Conservation (phyloP, 352 stramenopile species). For the Nothophytophthora sp. region DNA sequence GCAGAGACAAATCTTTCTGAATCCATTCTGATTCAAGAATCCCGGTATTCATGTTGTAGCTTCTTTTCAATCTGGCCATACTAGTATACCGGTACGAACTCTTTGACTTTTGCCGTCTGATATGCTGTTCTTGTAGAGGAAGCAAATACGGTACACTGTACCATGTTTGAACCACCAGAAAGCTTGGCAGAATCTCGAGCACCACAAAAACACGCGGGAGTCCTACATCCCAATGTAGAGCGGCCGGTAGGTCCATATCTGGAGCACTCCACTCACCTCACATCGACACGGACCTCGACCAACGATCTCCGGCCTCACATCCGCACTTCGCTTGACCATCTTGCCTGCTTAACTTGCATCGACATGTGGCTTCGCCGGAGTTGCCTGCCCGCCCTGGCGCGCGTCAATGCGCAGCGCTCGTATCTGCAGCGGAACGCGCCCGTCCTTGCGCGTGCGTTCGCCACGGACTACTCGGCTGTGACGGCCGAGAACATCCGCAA, state of each 20-base stretch:
- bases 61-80: no score
- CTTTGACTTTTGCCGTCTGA: no score
- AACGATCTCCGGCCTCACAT: constrained; percentile 15
- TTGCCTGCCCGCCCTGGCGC: constrained; percentile 44
- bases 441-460: constrained; percentile 42
- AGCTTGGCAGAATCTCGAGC: no score
- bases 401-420: constrained; percentile 27
- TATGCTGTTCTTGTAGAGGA: no score
- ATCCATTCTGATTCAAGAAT: no score
- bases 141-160: constrained; percentile 12
- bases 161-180: constrained; percentile 14
- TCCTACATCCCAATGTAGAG: no score
- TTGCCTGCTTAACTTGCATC: constrained; percentile 14
- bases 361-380: constrained; percentile 70
- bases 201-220: no score
- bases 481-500: constrained; percentile 81
- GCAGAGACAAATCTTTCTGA: no score
- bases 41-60: no score
- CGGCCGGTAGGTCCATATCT: no score
- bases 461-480: constrained; percentile 33
- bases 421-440: constrained; percentile 29
- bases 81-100: no score
- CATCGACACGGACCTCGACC: constrained; percentile 6
- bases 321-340: constrained; percentile 5
- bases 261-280: no score